Percentiles rank a stretch among this genome's conserved stretches.
Conservation (phyloP, 352 stramenopile genomes). For the Phytophthora chlamydospora region DNA sequence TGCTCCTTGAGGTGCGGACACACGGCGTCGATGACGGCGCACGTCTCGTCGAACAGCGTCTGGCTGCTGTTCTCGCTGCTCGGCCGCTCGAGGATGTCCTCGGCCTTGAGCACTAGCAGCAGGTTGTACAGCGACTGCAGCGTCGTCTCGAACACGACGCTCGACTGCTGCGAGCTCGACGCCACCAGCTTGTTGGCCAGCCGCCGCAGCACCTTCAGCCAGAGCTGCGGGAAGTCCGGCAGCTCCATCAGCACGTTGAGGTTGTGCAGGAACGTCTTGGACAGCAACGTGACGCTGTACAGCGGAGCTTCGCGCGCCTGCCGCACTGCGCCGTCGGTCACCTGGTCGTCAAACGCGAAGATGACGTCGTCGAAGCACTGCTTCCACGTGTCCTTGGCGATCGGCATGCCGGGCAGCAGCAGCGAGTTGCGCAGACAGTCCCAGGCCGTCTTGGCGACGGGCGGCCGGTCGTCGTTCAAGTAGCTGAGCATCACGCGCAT, state of each 20-base stretch:
- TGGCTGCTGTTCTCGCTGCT: conserved; percentile 46
- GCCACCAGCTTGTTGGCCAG: conserved; percentile 73
- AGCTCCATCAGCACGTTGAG: conserved; percentile 75
- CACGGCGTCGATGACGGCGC: conserved; percentile 70
- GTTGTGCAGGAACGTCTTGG: conserved; percentile 90
- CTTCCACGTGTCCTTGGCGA: conserved; percentile 80
- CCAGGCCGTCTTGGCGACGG: conserved; percentile 84
- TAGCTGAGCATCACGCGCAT: conserved; percentile 90
- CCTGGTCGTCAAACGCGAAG: conserved; percentile 88
- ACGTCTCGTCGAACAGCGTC: conserved; percentile 76
- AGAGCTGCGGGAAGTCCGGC: conserved; percentile 69
- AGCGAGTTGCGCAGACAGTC: conserved; percentile 87
- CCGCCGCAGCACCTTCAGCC: conserved; percentile 77
- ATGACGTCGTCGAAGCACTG: conserved; percentile 89
- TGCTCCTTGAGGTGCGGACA: conserved; percentile 84
- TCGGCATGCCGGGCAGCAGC: conserved; percentile 67
- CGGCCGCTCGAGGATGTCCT: conserved; percentile 69
- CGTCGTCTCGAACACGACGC: conserved; percentile 85
- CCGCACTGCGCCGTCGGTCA: conserved; percentile 58
- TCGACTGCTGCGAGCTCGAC: conserved; percentile 51
- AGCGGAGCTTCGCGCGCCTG: conserved; percentile 71
- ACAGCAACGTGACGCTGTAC: conserved; percentile 85
- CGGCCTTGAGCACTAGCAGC: conserved; percentile 81
- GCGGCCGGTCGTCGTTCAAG: conserved; percentile 75
- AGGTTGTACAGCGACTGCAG: conserved; percentile 89